Base-by-base conservation (phyloP, 2,329 filamentous ascomycete species). In the Exophiala bonariae region DNA sequence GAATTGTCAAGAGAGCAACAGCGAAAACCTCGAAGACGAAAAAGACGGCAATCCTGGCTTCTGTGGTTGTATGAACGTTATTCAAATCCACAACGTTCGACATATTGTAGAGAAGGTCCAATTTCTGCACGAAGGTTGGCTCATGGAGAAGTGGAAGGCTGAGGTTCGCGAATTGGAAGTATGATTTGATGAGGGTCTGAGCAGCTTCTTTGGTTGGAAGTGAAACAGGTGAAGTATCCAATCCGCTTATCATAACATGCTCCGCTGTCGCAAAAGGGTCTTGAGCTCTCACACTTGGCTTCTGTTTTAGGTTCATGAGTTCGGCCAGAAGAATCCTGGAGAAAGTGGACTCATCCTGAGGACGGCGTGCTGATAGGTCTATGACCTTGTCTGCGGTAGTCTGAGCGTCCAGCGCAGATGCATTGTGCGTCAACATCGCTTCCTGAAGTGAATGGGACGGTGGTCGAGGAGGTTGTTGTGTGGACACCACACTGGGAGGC, bases 21-120 rank as follows among this genome's bases (percentile, higher is more conserved):
- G 48, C 43, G 37, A 50, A 47, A 10, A 43, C 48, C 13, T 42
- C 48, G 32, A 50, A 41, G 10, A 47, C 48, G 23, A 50, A 46
- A 26, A 50, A 47, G 5, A 46, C 33, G 8, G 48, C 43, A 17
- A 47, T 17, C 18, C 22, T 46, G n/a, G 17, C 16, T n/a, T 50
- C 38, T 2, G 22, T 47, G 22, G 10, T 47, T 35, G 23, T 11
- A 26, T 26, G 23, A 26, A 11, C 20, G 4, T 38, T 20, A 14
- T 30, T 43, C 18, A 50, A 34, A 5, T 50, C 48, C 6, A 47
- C 26, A 8, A 32, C 34, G 7, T 22, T 30, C 19, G 48, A 22
- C 22, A 38, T 41, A n/a, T 6, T 42, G 20, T 42, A 42, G 4
- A 50, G 34, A 19, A 38, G 37, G 2, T 47, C 43, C 17, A 50